Evolutionary conservation across 208 protist genomes (phyloP).

Genomic region (Tritrichomonas foetus): DNA sequence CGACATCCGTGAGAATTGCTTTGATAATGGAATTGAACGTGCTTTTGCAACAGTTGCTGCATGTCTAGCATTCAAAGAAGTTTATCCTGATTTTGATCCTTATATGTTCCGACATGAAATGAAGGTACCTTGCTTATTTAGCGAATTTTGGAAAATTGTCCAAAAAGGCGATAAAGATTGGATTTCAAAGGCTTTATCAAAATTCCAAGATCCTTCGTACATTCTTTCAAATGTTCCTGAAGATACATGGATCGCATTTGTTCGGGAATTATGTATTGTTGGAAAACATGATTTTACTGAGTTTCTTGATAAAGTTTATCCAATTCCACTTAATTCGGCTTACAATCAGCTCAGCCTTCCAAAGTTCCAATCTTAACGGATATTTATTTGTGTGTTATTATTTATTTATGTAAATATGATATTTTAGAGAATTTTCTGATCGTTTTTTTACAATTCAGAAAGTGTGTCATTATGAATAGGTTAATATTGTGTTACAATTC

Average conservation of each 20-base stretch:
- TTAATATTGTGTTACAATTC: no score
- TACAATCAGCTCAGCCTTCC: background rate
- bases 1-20: background rate
- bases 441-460: no score
- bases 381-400: no score
- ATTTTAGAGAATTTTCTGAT: no score
- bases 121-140: background rate
- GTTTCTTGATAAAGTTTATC: background rate
- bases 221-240: background rate
- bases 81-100: background rate
- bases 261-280: background rate
- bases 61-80: background rate
- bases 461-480: no score
- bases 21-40: background rate
- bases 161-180: background rate
- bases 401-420: no score
- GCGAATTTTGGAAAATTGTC: constrained; percentile 2
- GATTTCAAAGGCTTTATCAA: background rate
- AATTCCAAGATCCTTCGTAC: background rate
- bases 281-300: background rate
- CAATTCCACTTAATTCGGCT: background rate
- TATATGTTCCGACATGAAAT: background rate
- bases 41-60: background rate
- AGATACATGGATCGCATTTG: constrained; percentile 26
- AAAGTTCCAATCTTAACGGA: no score